Evolutionary conservation across 371 early-diverging fungal genomes (phyloP).

Genomic region (Mortierella sp.): DNA sequence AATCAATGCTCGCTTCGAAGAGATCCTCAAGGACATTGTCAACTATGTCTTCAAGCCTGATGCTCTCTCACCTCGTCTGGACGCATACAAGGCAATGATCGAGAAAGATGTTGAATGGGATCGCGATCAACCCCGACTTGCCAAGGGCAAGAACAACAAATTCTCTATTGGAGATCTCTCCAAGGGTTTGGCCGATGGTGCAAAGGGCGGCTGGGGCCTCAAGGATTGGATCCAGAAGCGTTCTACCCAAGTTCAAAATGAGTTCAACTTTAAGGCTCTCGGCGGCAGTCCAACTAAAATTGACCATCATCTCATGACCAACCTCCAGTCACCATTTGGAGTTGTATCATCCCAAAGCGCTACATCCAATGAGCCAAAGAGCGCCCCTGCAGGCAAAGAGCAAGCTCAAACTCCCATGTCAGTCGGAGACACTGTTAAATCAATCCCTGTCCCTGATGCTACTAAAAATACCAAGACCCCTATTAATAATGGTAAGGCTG

Average conservation of each 20-base stretch:
- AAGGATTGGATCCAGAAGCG: conserved; percentile 36
- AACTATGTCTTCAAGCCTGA: conserved; percentile 68
- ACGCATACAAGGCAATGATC: conserved; percentile 65
- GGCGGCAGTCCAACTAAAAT: conserved; percentile 16
- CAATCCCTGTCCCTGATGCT: background rate
- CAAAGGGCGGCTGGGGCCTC: conserved; percentile 31
- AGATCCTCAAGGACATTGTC: conserved; percentile 63
- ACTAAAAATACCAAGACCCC: background rate
- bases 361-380: background rate
- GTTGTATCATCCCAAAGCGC: background rate
- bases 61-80: conserved; percentile 61
- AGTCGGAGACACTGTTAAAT: background rate
- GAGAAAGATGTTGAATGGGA: conserved; percentile 68
- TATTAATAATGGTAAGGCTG: background rate
- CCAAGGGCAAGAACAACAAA: conserved; percentile 36
- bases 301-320: conserved; percentile 20
- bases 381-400: background rate
- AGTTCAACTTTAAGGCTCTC: conserved; percentile 33
- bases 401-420: background rate
- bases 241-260: conserved; percentile 24
- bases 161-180: conserved; percentile 32
- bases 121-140: conserved; percentile 42
- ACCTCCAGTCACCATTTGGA: conserved; percentile 26
- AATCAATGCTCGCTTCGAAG: conserved; percentile 62
- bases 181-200: conserved; percentile 26